phyloP scores from a whole-genome alignment of 352 stramenopile genomes.

The Phytophthora colocasiae region DNA sequence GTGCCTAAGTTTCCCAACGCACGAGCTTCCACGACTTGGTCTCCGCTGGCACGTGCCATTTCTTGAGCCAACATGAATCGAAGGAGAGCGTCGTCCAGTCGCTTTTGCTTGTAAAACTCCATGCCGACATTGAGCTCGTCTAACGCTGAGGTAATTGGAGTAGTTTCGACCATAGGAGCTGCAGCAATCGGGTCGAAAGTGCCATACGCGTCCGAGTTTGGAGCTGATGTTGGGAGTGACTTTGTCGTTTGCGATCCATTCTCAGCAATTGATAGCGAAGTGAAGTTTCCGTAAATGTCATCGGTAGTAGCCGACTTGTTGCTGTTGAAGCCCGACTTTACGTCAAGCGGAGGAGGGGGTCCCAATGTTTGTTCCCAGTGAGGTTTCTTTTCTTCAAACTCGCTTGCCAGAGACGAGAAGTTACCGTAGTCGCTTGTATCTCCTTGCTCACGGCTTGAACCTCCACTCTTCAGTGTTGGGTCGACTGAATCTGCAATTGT shows the following conservation, averaged over 20 bases:
- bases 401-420: slow-evolving; percentile 25
- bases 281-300: slow-evolving; percentile 50
- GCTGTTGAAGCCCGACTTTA: slow-evolving; percentile 14
- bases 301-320: slow-evolving; percentile 1
- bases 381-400: slow-evolving; percentile 20
- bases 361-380: slow-evolving; percentile 32
- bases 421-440: slow-evolving; percentile 32
- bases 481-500: not conserved
- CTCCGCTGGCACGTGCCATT: slow-evolving; percentile 47
- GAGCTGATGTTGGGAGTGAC: slow-evolving; percentile 2
- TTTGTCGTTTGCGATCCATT: not conserved
- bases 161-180: slow-evolving; percentile 11
- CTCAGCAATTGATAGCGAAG: slow-evolving; percentile 25
- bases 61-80: slow-evolving; percentile 75
- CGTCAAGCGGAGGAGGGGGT: slow-evolving; percentile 21
- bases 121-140: slow-evolving; percentile 81
- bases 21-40: slow-evolving; percentile 74
- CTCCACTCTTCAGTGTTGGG: not conserved
- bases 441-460: not conserved
- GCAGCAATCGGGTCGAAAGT: slow-evolving; percentile 26
- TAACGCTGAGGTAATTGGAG: slow-evolving; percentile 49
- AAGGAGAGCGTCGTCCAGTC: slow-evolving; percentile 63
- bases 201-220: slow-evolving; percentile 35
- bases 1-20: slow-evolving; percentile 82
- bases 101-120: slow-evolving; percentile 77